These are phyloP conservation scores for Myxozyma neglecta DNA, from an alignment of 805 yeast species.

Conservation along the genomic window DNA sequence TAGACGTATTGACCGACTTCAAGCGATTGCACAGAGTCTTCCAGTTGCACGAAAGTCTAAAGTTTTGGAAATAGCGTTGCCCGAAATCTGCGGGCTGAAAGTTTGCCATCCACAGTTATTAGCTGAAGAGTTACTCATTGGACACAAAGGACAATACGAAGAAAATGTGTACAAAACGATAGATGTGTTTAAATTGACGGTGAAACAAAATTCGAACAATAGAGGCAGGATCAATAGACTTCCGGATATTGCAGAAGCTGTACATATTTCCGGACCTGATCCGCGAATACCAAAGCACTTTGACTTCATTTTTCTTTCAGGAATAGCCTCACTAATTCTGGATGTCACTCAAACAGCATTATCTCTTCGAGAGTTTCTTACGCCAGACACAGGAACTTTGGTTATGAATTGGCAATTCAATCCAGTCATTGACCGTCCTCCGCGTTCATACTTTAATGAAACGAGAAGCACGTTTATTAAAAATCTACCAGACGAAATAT, in stretches of 20 bases:
- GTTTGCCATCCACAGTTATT: background rate
- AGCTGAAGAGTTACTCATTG: background rate
- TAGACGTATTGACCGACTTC: too few species aligned
- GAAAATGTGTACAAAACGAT: background rate
- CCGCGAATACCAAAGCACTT: background rate
- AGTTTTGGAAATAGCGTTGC: too few species aligned
- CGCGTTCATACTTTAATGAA: background rate
- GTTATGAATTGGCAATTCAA: background rate
- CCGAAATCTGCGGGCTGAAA: too few species aligned
- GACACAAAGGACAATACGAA: background rate
- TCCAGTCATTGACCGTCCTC: background rate
- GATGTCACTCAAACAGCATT: background rate
- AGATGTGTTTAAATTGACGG: background rate
- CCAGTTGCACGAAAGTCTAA: too few species aligned
- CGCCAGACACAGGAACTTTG: background rate
- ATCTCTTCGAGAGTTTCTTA: background rate
- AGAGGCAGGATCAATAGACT: background rate
- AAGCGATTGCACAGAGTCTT: too few species aligned
- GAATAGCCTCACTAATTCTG: background rate
- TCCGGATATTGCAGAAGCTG: background rate
- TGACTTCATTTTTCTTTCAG: conserved; percentile 1
- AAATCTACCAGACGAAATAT: background rate
- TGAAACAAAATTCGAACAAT: background rate
- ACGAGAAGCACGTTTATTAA: background rate
- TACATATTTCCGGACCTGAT: background rate